These are phyloP conservation scores for Xanthoparmelia taractica DNA, from an alignment of 495 filamentous ascomycete genomes.

Conservation along the genomic window DNA sequence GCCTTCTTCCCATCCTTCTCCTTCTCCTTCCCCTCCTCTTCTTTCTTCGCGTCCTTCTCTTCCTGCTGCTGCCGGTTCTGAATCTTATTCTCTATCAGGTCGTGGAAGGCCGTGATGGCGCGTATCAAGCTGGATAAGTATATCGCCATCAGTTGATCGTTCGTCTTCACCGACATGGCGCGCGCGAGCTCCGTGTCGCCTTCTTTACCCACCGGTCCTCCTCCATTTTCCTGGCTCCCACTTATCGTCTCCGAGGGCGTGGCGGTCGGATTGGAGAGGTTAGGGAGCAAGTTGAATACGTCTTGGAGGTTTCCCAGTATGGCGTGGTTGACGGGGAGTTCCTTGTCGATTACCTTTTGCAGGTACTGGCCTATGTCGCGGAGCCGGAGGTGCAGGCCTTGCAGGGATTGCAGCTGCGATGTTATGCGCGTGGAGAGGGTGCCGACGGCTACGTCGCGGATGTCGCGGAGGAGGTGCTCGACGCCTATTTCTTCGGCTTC, in stretches of 20 bases:
- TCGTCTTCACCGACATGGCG: slow-evolving; percentile 98
- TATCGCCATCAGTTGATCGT: slow-evolving; percentile 97
- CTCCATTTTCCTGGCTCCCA: neutral
- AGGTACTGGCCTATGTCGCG: slow-evolving; percentile 94
- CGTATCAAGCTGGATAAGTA: slow-evolving; percentile 94
- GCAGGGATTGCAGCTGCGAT: slow-evolving; percentile 92
- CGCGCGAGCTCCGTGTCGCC: slow-evolving; percentile 77
- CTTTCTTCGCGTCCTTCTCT: slow-evolving; percentile 80
- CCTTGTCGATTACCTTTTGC: slow-evolving; percentile 85
- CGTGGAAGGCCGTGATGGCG: slow-evolving; percentile 97
- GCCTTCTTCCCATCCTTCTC: slow-evolving; percentile 32
- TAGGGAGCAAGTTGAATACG: slow-evolving; percentile 97
- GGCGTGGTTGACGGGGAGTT: slow-evolving; percentile 92
- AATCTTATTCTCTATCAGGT: slow-evolving; percentile 99
- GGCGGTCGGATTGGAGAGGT: slow-evolving; percentile 76
- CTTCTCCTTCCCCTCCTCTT: slow-evolving; percentile 51
- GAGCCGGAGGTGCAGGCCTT: slow-evolving; percentile 90
- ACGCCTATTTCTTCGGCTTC: slow-evolving; percentile 99
- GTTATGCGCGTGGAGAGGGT: slow-evolving; percentile 98
- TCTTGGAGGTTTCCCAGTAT: slow-evolving; percentile 97
- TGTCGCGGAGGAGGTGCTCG: slow-evolving; percentile 94
- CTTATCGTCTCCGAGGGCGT: slow-evolving; percentile 33
- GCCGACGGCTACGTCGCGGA: slow-evolving; percentile 94
- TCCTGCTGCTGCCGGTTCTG: slow-evolving; percentile 96
- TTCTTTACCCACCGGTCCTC: slow-evolving; percentile 26